Conservation (phyloP, 352 stramenopile genomes). For the Plasmopara muralis region DNA sequence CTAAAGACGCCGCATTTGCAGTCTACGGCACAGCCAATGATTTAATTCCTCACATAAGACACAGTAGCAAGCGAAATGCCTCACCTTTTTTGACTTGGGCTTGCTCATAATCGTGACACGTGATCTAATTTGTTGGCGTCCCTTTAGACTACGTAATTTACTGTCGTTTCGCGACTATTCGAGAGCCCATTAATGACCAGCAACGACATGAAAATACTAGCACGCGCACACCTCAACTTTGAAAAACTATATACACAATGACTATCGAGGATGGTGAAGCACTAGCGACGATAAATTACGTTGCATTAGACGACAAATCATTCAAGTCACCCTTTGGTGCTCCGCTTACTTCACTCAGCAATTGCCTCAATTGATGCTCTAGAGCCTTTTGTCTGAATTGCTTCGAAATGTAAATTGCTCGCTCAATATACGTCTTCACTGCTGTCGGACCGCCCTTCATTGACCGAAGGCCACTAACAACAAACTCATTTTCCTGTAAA, state of each 20-base stretch:
- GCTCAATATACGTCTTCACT: constrained; percentile 62
- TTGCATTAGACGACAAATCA: constrained; percentile 4
- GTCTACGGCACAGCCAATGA: constrained; percentile 6
- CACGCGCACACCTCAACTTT: constrained; percentile 7
- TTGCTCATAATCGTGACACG: constrained; percentile 36
- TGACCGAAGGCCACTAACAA: constrained; percentile 55
- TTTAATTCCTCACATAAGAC: not conserved
- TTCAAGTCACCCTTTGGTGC: not conserved
- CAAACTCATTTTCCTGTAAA: constrained; percentile 69
- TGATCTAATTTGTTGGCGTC: constrained; percentile 9
- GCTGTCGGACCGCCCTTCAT: constrained; percentile 64
- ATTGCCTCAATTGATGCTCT: constrained; percentile 37
- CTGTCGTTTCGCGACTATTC: constrained; percentile 48
- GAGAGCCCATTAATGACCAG: constrained; percentile 5
- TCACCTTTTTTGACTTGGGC: constrained; percentile 39
- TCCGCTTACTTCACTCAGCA: constrained; percentile 30
- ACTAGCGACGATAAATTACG: constrained; percentile 12
- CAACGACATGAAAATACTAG: constrained; percentile 2
- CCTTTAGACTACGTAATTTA: constrained; percentile 3
- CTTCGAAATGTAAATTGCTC: constrained; percentile 52
- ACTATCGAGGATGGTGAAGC: constrained; percentile 7
- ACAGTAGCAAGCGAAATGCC: not conserved
- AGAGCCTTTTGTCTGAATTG: constrained; percentile 66
- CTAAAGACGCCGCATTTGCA: constrained; percentile 39
- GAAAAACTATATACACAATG: constrained; percentile 5